Evolutionary conservation across 2,329 filamentous ascomycete species (phyloP), one percentile per base, ranked within the genome.

Genomic region (Talaromyces sp.): DNA sequence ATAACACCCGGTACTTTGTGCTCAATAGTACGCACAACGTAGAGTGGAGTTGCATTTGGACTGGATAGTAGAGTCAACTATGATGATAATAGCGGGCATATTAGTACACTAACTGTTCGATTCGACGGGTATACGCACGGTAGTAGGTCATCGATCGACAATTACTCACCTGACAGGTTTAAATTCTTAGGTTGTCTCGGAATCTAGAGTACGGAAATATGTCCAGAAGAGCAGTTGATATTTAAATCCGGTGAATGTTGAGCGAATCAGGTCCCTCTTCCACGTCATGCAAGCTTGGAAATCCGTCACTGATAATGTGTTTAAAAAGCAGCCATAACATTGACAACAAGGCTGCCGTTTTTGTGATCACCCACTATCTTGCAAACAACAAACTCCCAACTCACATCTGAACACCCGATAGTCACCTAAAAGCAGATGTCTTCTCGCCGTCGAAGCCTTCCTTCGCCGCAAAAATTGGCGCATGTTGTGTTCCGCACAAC

Each of bases 401-500:
- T n/a, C 19, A 33, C 27, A 13, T 49, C 13, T 10, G 7, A 50
- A 31, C 5, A 31, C 13, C 17, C 15, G 1, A 52, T 52, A 11
- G 19, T 17, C 15, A 15, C 25, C 6, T 15, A 5, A 6, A 33
- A 35, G 43, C 50, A 50, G 11, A 61, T 61, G 56, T 17, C 57
- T 35, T 31, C 57, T 35, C 37, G 19, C 9, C 9, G 13, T 25
- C 47, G 35, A 33, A 47, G 27, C 50, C 61, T 58, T 52, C 60
- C 54, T 22, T 19, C 25, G 25, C 64, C 64, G 15, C 41, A 15
- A 2, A 39, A 57, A 22, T 37, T 66, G 9, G 61, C 61, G 1
- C 74, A 76, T 35, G 65, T 75, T 33, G 74, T 75, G 2, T 66
- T 77, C 11, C 71, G 68, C 9, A 74, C 74, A 3, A 59, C 52